Percentiles rank a stretch among this genome's conserved stretches.
Conservation (phyloP, 2,329 filamentous ascomycete species). For the Trematosphaeria pertusa region DNA sequence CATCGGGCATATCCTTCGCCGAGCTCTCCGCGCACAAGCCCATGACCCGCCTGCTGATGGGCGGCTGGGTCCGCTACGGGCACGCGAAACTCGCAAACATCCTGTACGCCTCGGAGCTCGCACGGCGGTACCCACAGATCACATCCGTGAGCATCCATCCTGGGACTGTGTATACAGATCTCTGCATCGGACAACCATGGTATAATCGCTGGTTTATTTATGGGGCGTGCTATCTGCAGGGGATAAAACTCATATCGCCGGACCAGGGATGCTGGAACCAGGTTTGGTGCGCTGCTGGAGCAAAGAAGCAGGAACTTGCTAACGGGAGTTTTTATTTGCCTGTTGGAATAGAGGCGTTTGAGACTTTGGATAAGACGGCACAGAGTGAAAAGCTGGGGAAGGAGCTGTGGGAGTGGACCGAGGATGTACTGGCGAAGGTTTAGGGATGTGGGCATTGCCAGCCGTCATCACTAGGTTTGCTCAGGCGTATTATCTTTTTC, state of each 20-base stretch:
- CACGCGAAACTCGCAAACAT: conserved; percentile 57
- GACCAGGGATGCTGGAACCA: conserved; percentile 41
- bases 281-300: conserved; percentile 41
- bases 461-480: too few species aligned
- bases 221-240: conserved; percentile 7
- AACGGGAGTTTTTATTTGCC: conserved; percentile 50
- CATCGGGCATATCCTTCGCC: conserved; percentile 40
- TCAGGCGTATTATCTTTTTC: too few species aligned
- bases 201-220: conserved; percentile 14
- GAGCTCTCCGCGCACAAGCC: conserved; percentile 31
- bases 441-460: too few species aligned
- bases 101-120: conserved; percentile 51
- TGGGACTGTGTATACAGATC: conserved; percentile 44
- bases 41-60: conserved; percentile 28
- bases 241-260: conserved; percentile 6
- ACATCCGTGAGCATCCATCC: conserved; percentile 52
- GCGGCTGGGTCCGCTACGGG: conserved; percentile 50
- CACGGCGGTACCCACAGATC: conserved; percentile 50
- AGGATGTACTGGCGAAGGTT: conserved; percentile 12
- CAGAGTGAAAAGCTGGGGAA: conserved; percentile 13
- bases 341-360: conserved; percentile 13
- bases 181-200: conserved; percentile 4
- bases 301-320: conserved; percentile 35
- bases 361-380: conserved; percentile 9
- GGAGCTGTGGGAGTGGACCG: conserved; percentile 27